A percentile compares a stretch with the other conserved stretches of the same genome.
These are phyloP conservation scores for Suillus americanus DNA, from an alignment of 768 basidiomycete genomes.

Conservation along the genomic window DNA sequence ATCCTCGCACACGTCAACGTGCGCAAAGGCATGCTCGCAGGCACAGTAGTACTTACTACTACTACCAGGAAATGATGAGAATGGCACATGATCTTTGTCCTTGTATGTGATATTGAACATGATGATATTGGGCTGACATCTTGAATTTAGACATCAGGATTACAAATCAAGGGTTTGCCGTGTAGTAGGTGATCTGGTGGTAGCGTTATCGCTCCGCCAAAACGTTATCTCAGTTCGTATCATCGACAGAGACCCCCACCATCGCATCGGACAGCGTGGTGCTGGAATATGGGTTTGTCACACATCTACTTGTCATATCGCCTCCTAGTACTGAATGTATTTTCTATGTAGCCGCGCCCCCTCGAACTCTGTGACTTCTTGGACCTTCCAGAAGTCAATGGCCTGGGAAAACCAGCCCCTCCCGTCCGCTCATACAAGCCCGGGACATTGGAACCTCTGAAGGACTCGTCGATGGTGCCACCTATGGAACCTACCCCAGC, in stretches of 20 bases:
- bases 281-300: constrained; percentile 35
- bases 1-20: too few relatives aligned
- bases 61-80: too few relatives aligned
- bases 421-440: constrained; percentile 33
- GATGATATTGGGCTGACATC: too few relatives aligned
- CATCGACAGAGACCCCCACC: constrained; percentile 17
- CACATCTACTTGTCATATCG: neutral
- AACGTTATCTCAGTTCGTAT: constrained; percentile 13
- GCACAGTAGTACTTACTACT: too few relatives aligned
- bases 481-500: constrained; percentile 19
- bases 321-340: neutral
- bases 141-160: too few relatives aligned
- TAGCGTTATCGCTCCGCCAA: constrained; percentile 11
- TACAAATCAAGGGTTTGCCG: too few relatives aligned
- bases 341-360: constrained; percentile 37
- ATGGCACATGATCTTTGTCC: too few relatives aligned
- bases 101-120: too few relatives aligned
- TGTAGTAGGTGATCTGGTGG: too few relatives aligned
- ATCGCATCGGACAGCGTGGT: constrained; percentile 38
- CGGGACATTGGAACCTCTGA: constrained; percentile 3
- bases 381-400: constrained; percentile 36
- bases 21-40: too few relatives aligned
- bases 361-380: constrained; percentile 40
- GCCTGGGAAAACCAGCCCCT: constrained; percentile 26
- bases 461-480: constrained; percentile 16